These are phyloP conservation scores for Pestalotiopsis sp. DNA, from an alignment of 2,329 filamentous ascomycete species.

Conservation along the genomic window DNA sequence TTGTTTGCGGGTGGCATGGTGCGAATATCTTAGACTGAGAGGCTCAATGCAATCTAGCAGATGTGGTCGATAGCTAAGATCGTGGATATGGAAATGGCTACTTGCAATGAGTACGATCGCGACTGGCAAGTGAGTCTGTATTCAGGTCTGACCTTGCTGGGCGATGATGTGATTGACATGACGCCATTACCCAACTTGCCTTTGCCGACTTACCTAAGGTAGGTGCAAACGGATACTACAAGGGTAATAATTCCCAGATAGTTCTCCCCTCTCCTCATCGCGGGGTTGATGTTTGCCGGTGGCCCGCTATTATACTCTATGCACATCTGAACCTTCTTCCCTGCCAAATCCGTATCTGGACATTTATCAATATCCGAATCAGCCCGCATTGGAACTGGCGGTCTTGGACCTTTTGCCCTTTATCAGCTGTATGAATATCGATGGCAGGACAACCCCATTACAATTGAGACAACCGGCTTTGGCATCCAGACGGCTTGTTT, in stretches of 20 bases:
- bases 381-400: background rate
- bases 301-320: background rate
- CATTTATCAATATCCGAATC: background rate
- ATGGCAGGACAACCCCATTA: too few relatives aligned
- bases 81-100: background rate
- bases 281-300: background rate
- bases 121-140: too few relatives aligned
- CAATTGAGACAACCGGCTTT: too few relatives aligned
- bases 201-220: background rate
- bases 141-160: background rate
- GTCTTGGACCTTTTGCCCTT: background rate
- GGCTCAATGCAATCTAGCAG: background rate
- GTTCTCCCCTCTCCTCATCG: background rate
- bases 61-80: background rate
- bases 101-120: background rate
- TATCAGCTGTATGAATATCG: too few relatives aligned
- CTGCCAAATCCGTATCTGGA: background rate
- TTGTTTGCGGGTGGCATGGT: constrained; percentile 7
- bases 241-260: background rate
- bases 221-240: background rate
- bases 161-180: constrained; percentile 5
- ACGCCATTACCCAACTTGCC: background rate
- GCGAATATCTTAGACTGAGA: background rate
- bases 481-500: too few relatives aligned
- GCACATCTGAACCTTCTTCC: background rate